Conservation (phyloP, 2,329 filamentous ascomycete species). For the Trichoderma guizhouense region DNA sequence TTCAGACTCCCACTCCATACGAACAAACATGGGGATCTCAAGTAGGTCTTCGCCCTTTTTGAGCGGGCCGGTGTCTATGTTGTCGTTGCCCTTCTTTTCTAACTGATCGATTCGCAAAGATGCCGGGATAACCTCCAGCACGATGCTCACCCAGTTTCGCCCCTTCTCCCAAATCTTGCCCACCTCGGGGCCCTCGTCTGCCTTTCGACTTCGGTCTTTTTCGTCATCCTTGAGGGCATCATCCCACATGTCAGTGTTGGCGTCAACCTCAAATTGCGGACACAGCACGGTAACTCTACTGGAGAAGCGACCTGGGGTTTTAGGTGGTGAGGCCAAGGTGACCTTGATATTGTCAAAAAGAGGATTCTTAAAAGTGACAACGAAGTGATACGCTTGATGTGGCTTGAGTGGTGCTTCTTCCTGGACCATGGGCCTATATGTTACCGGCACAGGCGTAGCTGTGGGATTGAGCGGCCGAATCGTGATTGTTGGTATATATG, state of each 20-base stretch:
- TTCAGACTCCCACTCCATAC: conserved; percentile 84
- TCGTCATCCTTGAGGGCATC: conserved; percentile 69
- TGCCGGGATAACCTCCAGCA: conserved; percentile 80
- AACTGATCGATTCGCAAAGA: conserved; percentile 44
- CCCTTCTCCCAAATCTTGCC: conserved; percentile 97
- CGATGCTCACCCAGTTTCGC: conserved; percentile 90
- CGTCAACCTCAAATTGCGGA: conserved; percentile 89
- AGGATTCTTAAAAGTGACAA: conserved; percentile 89
- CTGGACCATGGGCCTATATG: conserved; percentile 30
- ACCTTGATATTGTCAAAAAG: conserved; percentile 89
- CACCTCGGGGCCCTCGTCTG: conserved; percentile 64
- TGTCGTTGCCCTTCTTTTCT: conserved; percentile 31
- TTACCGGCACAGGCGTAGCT: conserved; percentile 34
- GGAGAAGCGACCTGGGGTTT: conserved; percentile 71
- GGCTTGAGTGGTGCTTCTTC: conserved; percentile 47
- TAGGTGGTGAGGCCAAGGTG: conserved; percentile 77
- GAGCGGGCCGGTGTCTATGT: conserved; percentile 45
- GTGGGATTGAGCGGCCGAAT: conserved; percentile 59
- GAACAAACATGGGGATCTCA: conserved; percentile 92
- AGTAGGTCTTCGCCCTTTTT: conserved; percentile 62
- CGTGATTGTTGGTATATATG: conserved; percentile 80
- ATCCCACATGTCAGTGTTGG: conserved; percentile 84
- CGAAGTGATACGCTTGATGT: conserved; percentile 67
- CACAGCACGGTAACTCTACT: conserved; percentile 88
- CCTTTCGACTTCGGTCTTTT: conserved; percentile 37